Evolutionary conservation across 2,329 filamentous ascomycete genomes (phyloP), one percentile per base, ranked within the genome.

Genomic region (Apiospora pterosperma): DNA sequence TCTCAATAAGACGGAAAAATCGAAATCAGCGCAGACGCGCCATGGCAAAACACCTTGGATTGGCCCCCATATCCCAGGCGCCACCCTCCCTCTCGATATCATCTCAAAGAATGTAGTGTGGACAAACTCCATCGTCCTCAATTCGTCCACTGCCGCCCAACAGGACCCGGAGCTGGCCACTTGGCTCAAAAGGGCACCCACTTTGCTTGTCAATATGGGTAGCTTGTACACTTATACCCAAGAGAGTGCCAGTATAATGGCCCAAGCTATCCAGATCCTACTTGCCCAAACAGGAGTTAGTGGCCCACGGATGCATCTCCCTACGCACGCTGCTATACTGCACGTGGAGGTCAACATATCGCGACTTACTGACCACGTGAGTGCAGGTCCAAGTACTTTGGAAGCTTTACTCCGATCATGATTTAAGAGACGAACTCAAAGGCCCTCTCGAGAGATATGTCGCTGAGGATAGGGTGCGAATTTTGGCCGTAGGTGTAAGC

Each of bases 301-400:
- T 25, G 42, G 11, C 4, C 25, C 42, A 38, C 36, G 11, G 6
- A 38, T 14, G 5, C 8, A 38, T 38, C 16, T 41, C 16, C 2
- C 6, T 6, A n/a, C n/a, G n/a, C n/a, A n/a, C n/a, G n/a, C n/a
- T n/a, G n/a, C n/a, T n/a, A n/a, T n/a, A n/a, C n/a, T n/a, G n/a
- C n/a, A n/a, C n/a, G n/a, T n/a, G n/a, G n/a, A n/a, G n/a, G 5
- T n/a, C 4, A 41, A 5, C 38, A n/a, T 1, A 12, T 41, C 16
- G 12, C 12, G n/a, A 61, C 31, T 44, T 72, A 8, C 62, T 76
- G 14, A n/a, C 67, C 5, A 64, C 63, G 41, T 69, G 68, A 2
- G 58, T 16, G 11, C 42, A 71, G 2, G 59, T 72, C 2, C 75
- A 77, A 65, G 66, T 78, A 2, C 63, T 78, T n/a, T 79, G 77